phyloP scores from a whole-genome alignment of 345 rosid species.

The Aethionema arabicum region DNA sequence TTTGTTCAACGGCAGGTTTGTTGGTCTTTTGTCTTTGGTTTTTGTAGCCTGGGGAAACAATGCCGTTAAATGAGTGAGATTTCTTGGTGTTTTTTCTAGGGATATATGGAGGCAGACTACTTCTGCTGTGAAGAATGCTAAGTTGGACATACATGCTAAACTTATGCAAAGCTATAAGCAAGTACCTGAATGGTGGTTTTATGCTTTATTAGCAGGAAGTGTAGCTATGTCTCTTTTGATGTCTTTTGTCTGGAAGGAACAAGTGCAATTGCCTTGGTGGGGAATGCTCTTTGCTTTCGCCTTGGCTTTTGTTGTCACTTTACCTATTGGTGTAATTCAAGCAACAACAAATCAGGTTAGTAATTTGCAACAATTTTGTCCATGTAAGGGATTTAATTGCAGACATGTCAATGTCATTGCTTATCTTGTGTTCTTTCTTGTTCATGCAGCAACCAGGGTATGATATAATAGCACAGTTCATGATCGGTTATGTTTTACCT shows the following conservation, averaged over 20 bases:
- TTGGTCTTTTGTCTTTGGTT: slow-evolving; percentile 8
- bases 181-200: slow-evolving; percentile 97
- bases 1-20: slow-evolving; percentile 87
- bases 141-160: slow-evolving; percentile 76
- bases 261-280: slow-evolving; percentile 93
- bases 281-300: slow-evolving; percentile 91
- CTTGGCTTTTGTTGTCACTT: slow-evolving; percentile 88
- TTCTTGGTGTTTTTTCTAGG: slow-evolving; percentile 43
- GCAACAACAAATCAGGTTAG: slow-evolving; percentile 97
- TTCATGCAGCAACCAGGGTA: slow-evolving; percentile 94
- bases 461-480: slow-evolving; percentile 97
- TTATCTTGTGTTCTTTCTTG: neutral
- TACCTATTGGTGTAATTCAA: slow-evolving; percentile 97
- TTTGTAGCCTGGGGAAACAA: neutral
- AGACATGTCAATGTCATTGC: slow-evolving; percentile 13
- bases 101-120: slow-evolving; percentile 83
- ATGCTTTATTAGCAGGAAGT: slow-evolving; percentile 58
- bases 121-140: slow-evolving; percentile 65
- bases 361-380: neutral
- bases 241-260: slow-evolving; percentile 74
- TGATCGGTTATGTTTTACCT: slow-evolving; percentile 81
- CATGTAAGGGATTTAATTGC: neutral
- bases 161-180: slow-evolving; percentile 80
- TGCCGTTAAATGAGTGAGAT: neutral
- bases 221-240: slow-evolving; percentile 58